phyloP scores from a whole-genome alignment of 2,329 filamentous ascomycete species.

The Penicillium capsulatum region DNA sequence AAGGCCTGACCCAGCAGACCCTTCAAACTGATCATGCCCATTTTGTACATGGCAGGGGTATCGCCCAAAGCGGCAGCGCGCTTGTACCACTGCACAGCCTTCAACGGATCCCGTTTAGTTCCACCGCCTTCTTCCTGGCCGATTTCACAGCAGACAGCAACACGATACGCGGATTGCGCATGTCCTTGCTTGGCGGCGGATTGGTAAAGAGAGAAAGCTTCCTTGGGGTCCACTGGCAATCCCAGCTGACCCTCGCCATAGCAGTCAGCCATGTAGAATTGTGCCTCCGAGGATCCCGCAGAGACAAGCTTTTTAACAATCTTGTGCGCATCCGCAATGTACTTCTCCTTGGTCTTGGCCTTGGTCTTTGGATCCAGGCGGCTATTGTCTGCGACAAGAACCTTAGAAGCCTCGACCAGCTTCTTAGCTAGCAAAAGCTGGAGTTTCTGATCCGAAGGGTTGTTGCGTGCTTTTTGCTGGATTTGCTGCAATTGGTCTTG shows the following conservation, averaged over 20 bases:
- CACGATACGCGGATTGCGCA: slow-evolving; percentile 81
- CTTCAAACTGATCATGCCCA: slow-evolving; percentile 93
- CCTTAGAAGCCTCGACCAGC: slow-evolving; percentile 76
- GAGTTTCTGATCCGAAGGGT: slow-evolving; percentile 66
- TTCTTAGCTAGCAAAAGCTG: slow-evolving; percentile 75
- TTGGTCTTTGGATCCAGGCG: slow-evolving; percentile 63
- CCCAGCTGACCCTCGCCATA: slow-evolving; percentile 78
- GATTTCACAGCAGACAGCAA: slow-evolving; percentile 95
- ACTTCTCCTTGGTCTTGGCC: slow-evolving; percentile 70
- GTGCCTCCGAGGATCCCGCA: slow-evolving; percentile 72
- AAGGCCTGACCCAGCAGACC: slow-evolving; percentile 81
- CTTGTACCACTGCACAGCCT: slow-evolving; percentile 98
- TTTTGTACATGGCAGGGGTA: slow-evolving; percentile 94
- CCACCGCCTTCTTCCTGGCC: slow-evolving; percentile 91
- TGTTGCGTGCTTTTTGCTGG: slow-evolving; percentile 63
- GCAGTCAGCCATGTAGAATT: slow-evolving; percentile 90
- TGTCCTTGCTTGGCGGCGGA: slow-evolving; percentile 88
- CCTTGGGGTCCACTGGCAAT: slow-evolving; percentile 75
- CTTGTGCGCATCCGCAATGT: slow-evolving; percentile 81
- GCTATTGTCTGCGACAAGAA: slow-evolving; percentile 71
- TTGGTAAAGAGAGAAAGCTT: slow-evolving; percentile 91
- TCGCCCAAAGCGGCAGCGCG: slow-evolving; percentile 86
- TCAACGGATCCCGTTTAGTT: slow-evolving; percentile 82
- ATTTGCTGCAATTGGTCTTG: slow-evolving; percentile 72
- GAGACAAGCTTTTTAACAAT: slow-evolving; percentile 81